These are phyloP conservation scores for Schrenkiella parvula DNA, from an alignment of 345 rosid species.

Conservation along the genomic window DNA sequence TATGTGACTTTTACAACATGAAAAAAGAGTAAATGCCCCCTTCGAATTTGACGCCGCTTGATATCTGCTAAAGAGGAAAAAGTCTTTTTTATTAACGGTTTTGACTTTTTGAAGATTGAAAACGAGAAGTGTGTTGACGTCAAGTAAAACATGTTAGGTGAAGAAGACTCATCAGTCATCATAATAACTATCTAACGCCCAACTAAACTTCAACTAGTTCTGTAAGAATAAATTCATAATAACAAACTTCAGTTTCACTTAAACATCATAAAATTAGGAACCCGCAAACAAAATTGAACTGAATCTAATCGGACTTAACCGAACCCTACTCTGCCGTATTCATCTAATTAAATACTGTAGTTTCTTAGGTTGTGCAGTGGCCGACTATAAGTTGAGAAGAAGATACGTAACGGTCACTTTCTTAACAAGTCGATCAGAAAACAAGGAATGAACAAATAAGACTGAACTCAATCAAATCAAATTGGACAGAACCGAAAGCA, in stretches of 20 bases:
- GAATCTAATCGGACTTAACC: too few species aligned
- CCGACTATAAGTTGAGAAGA: too few species aligned
- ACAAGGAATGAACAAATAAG: neutral
- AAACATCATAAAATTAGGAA: neutral
- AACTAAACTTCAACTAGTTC: conserved; percentile 20
- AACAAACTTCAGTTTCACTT: neutral
- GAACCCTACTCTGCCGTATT: too few species aligned
- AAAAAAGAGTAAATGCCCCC: conserved; percentile 1
- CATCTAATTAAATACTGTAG: too few species aligned
- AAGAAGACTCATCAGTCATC: neutral
- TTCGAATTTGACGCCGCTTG: conserved; percentile 3
- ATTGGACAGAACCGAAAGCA: neutral
- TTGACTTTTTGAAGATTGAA: conserved; percentile 11
- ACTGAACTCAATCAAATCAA: neutral
- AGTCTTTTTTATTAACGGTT: neutral
- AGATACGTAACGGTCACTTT: too few species aligned
- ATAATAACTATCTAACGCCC: conserved; percentile 14
- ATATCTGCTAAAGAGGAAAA: neutral
- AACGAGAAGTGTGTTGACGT: conserved; percentile 20
- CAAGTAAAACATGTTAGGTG: conserved; percentile 12
- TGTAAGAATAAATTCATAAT: neutral
- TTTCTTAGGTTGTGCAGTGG: too few species aligned
- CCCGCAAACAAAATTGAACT: neutral
- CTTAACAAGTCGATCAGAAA: too few species aligned
- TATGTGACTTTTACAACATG: neutral